Conservation (phyloP, 2,329 filamentous ascomycete species). For the Aspergillus intermedius region DNA sequence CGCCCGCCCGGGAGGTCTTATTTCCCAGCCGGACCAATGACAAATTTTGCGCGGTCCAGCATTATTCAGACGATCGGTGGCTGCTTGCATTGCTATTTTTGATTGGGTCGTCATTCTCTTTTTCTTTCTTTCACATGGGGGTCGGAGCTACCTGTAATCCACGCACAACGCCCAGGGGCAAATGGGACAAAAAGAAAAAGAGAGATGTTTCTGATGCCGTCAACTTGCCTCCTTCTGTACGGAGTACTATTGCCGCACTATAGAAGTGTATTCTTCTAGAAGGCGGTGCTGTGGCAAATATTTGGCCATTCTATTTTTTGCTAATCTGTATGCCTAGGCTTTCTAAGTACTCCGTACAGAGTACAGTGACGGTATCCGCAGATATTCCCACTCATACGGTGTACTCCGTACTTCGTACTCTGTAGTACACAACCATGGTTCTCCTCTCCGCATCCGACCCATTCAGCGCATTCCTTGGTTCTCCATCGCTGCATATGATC, state of each 20-base stretch:
- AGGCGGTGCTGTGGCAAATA: not conserved
- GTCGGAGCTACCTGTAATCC: too few species aligned
- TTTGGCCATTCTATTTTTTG: too few species aligned
- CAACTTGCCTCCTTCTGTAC: not conserved
- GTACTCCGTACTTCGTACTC: too few species aligned
- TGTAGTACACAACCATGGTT: not conserved
- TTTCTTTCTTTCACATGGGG: not conserved
- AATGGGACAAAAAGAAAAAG: too few species aligned
- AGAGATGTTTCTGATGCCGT: not conserved
- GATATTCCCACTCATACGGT: too few species aligned
- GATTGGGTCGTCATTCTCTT: not conserved
- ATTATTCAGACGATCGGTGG: too few species aligned
- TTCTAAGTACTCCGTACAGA: too few species aligned
- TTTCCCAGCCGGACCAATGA: not conserved
- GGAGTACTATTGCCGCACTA: not conserved
- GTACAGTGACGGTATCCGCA: too few species aligned
- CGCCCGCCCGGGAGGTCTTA: not conserved
- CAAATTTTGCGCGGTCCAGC: too few species aligned
- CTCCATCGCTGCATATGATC: not conserved
- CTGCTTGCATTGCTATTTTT: too few species aligned
- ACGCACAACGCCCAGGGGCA: too few species aligned
- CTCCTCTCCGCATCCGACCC: conserved; percentile 4
- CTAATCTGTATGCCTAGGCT: too few species aligned
- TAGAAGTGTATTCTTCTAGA: not conserved
- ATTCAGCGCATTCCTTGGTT: not conserved